Conservation (phyloP, 2,329 filamentous ascomycete species). For the Xylariales sp. region DNA sequence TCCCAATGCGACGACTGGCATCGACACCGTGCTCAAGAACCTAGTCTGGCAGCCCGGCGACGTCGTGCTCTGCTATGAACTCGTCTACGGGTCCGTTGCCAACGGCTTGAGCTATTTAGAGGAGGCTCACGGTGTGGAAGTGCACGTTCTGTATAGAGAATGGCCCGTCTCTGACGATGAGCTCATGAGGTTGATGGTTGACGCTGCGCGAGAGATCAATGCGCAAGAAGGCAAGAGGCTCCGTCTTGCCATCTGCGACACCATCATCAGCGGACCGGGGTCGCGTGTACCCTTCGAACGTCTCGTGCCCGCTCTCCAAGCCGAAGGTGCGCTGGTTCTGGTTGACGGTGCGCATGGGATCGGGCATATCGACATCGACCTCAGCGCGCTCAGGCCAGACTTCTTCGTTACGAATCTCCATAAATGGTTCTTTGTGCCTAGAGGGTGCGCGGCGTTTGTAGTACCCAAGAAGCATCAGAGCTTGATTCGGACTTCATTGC, state of each 20-base stretch:
- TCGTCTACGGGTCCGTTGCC: conserved; percentile 58
- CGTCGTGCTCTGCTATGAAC: conserved; percentile 57
- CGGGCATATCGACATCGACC: conserved; percentile 57
- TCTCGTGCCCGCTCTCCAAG: conserved; percentile 48
- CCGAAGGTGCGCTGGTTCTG: conserved; percentile 52
- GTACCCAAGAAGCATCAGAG: conserved; percentile 56
- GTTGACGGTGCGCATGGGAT: conserved; percentile 64
- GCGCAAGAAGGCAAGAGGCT: conserved; percentile 40
- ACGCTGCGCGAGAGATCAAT: conserved; percentile 31
- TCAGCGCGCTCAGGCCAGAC: conserved; percentile 53
- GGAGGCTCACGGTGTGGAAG: conserved; percentile 41
- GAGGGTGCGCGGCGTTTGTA: conserved; percentile 60
- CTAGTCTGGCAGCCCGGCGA: conserved; percentile 51
- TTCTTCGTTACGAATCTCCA: conserved; percentile 65
- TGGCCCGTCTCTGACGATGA: conserved; percentile 52
- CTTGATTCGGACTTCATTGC: conserved; percentile 57
- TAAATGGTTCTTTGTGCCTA: conserved; percentile 65
- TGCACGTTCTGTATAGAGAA: conserved; percentile 42
- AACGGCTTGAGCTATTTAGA: conserved; percentile 52
- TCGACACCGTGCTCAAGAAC: conserved; percentile 60
- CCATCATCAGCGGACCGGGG: conserved; percentile 59
- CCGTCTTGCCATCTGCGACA: conserved; percentile 60
- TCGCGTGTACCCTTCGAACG: conserved; percentile 60
- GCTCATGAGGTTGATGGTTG: conserved; percentile 48
- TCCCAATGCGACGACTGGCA: conserved; percentile 60